Base-by-base conservation (phyloP, 2,329 filamentous ascomycete species). In the Dactylellina leptospora region DNA sequence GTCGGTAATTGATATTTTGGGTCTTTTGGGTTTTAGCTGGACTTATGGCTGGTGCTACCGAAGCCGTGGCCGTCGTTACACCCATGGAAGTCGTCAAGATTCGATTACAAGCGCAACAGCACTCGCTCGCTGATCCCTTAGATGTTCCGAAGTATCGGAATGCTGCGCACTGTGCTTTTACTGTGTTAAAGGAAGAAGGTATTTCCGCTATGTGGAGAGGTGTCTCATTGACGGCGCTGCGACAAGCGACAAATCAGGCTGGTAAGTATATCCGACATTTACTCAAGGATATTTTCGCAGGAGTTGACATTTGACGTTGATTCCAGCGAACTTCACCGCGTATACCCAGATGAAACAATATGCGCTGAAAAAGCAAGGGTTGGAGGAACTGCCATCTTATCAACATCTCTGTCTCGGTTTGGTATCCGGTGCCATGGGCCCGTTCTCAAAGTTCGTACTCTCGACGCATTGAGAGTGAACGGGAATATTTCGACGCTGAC, bases 51-150 rank as follows among this genome's bases (percentile, higher is more conserved):
- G 95, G 95, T 81, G 88, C 99, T 16, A 97, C 95, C 18, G 95
- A 99, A 85, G 95, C 95, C 75, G 93, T 99, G 45, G 89, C 91
- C 51, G 91, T 99, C 55, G 95, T 99, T 63, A 97, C 93, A 27
- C 95, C 95, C 4, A 99, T 99, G 95, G 95, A 99, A 72, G 95
- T 99, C 74, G 87, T 99, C 82, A 99, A 99, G 86, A 99, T 99
- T 79, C 90, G 95, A 51, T 86, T 99, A 76, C 95, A 99, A 84
- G 93, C 93, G 3, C 95, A 99, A 82, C 91, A 97, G 83, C 95
- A 99, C 86, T 92, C 88, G 79, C 95, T 99, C 89, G 92, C 95
- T 51, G 95, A 99, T 79, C 95, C 95, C 4, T 88, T 97, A 76
- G 95, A 97, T 80, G 81, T 97, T 6, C 95, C 95, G 75, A 97